Evolutionary conservation across 2,329 filamentous ascomycete genomes (phyloP).

Genomic region (Aureobasidium sp.): DNA sequence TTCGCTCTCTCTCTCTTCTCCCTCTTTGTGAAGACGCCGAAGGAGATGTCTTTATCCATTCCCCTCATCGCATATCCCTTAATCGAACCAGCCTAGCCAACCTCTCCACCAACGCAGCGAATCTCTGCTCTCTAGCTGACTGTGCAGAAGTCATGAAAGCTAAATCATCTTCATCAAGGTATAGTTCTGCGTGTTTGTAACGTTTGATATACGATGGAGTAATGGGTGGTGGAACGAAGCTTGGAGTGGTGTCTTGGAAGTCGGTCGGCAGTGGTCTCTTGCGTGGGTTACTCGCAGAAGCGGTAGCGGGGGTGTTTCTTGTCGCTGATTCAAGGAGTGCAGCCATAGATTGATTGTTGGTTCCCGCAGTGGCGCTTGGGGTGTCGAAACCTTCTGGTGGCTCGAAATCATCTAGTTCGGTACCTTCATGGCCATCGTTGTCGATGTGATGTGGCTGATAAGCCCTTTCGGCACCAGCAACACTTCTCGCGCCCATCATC

Average conservation of each 20-base stretch:
- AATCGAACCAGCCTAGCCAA: background rate
- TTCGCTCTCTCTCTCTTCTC: no score
- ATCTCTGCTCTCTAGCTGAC: background rate
- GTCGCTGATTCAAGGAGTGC: background rate
- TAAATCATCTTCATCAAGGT: conserved; percentile 7
- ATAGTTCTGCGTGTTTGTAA: background rate
- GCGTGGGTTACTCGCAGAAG: no score
- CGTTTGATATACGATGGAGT: no score
- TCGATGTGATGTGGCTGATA: no score
- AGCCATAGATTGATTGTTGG: background rate
- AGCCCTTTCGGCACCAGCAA: background rate
- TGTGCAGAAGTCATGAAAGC: background rate
- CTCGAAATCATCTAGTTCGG: background rate
- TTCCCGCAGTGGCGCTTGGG: background rate
- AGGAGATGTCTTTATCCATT: no score
- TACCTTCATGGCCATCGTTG: no score
- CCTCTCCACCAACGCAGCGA: background rate
- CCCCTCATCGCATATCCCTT: background rate
- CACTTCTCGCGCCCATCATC: background rate
- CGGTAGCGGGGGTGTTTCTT: no score
- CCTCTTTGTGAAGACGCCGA: no score
- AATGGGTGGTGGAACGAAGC: no score
- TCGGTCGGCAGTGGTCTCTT: background rate
- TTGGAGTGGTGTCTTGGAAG: no score
- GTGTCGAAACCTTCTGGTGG: background rate